Evolutionary conservation across 1,139 yeast species (phyloP), one percentile per base, ranked within the genome.

Genomic region (Hyphopichia khmerensis): DNA sequence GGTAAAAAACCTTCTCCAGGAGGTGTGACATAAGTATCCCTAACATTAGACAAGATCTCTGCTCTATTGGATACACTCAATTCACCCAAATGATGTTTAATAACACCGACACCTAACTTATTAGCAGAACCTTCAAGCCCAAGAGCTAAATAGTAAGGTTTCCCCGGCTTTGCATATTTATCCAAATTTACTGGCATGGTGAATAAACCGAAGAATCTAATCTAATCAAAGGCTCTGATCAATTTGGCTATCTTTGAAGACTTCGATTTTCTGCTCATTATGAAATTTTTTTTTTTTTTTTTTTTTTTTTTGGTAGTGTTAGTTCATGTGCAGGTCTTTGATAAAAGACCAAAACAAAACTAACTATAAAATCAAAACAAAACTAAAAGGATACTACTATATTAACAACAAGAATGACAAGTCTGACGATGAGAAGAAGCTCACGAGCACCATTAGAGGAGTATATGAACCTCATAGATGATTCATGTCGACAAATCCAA

Each of bases 1-100:
- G 99, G 99, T 42, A 93, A 67, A 56, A 93, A 93, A 2, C 99
- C 99, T 65, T 93, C 97, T 1, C 99, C 99, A 2, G 99, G 96
- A 5, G 99, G 99, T 0, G 98, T 86, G 29, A 87, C 73, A 59
- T 93, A 95, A 0, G 99, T 93, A 61, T 93, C 96, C 71, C 99
- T 77, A 38, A 95, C 82, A 60, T 93, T 93, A 32, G 96, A 72
- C 31, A 95, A 72, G 1, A 93, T 88, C 44, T 77, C 77, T 0
- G 96, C 95, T 40, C 83, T 75, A 49, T 86, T 85, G 1, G 64
- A 50, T 2, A 64, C 51, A 3, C 79, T 56, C 17, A 84, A 67
- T 33, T 71, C 77, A 1, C 87, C 87, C 21, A 67, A 47, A 8
- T 69, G 64, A 51, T 95, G 99, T 53, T 79, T 82, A 43, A 93